Percentiles rank a stretch among this genome's conserved stretches.
phyloP scores from a whole-genome alignment of 345 rosid species.

The Citrus cavaleriei region DNA sequence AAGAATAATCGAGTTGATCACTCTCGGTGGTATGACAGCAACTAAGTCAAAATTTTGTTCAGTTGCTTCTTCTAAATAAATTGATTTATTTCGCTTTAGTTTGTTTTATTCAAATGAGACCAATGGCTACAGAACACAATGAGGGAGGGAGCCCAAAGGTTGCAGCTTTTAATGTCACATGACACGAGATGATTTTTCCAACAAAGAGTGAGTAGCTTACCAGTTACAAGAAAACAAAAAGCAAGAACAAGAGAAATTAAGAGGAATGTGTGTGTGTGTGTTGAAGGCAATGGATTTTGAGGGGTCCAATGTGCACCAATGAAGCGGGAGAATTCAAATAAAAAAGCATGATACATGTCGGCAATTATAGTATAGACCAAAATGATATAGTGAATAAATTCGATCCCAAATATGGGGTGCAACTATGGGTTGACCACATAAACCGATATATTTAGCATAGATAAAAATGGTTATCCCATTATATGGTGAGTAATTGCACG shows the following conservation, averaged over 20 bases:
- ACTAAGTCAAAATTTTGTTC: neutral
- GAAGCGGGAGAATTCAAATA: constrained; percentile 1
- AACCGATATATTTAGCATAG: too few relatives aligned
- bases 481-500: too few relatives aligned
- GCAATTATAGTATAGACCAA: neutral
- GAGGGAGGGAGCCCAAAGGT: neutral
- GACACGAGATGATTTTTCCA: neutral
- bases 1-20: neutral
- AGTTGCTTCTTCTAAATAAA: neutral
- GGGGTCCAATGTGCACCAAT: constrained; percentile 6
- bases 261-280: too few relatives aligned
- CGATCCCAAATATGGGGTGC: too few relatives aligned
- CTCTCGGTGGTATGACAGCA: too few relatives aligned
- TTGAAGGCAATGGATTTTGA: neutral
- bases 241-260: neutral
- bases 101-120: neutral
- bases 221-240: constrained; percentile 8
- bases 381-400: too few relatives aligned
- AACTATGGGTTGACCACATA: too few relatives aligned
- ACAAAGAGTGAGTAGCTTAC: neutral
- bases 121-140: neutral
- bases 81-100: neutral
- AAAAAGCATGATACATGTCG: constrained; percentile 18
- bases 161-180: neutral
- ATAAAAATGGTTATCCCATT: too few relatives aligned